Base-by-base conservation (phyloP, 148 eudicot genomes). In the Diospyros kaki region DNA sequence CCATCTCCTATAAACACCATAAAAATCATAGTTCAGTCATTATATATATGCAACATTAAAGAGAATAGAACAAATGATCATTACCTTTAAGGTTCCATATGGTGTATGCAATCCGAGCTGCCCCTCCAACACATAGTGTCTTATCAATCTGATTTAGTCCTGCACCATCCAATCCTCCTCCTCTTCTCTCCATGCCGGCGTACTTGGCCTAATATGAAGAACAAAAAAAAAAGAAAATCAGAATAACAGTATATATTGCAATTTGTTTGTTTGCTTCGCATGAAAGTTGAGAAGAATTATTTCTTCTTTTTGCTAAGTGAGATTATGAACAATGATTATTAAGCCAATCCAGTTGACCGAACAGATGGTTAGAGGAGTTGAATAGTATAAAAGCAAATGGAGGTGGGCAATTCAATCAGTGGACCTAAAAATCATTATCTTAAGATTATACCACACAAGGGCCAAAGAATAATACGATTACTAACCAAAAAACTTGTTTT, bases 11-110 rank as follows among this genome's bases (percentile, higher is more conserved):
- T 28, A 28, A 28, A 28, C 69, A 73, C 48, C 69, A 74, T 54
- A 28, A 53, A 65, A 14, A 78, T 44, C 2, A 48, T 63, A 68
- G 52, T 48, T 48, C 28, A 28, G 52, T 48, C 52, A 1, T 48
- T 48, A 4, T 1, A 1, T 48, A 48, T 4, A 4, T 4, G 8
- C 8, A 48, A 1, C 8, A 48, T 0, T 6, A 13, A 6, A 13
- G 15, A 56, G 4, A 56, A 15, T 8, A 56, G 18, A 56, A 1
- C 44, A 28, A 28, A 69, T 45, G 40, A 45, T 43, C n/a, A 18
- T 28, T 74, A 86, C 89, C 89, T 76, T 66, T 81, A n/a, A 77
- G 81, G 51, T 86, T 86, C 83, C 86, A 86, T 2, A 86, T 81
- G 60, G 53, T 81, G 68, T 83, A 86, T 39, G 80, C 74, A 18